Percentiles rank a stretch among this genome's conserved stretches.
phyloP scores from a whole-genome alignment of 768 basidiomycete genomes.

The Tulasnella sp. region DNA sequence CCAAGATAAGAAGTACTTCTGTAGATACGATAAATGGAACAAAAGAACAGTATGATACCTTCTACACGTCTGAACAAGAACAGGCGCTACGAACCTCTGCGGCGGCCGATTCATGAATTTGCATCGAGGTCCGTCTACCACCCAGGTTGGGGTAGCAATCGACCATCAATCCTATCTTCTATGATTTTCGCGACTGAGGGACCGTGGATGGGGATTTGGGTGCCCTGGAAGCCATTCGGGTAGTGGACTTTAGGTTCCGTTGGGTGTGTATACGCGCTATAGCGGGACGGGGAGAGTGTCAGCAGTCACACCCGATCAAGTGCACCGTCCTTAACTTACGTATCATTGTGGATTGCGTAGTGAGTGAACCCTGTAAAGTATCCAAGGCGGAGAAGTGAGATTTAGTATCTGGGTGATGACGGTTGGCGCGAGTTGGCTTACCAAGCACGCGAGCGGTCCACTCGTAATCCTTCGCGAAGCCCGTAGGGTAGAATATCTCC shows the following conservation, averaged over 20 bases:
- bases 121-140: neutral
- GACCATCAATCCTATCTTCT: conserved; percentile 41
- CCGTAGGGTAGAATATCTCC: conserved; percentile 47
- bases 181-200: conserved; percentile 41
- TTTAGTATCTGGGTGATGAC: neutral
- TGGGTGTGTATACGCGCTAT: conserved; percentile 1
- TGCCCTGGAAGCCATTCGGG: conserved; percentile 50
- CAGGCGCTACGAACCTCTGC: neutral
- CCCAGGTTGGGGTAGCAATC: neutral
- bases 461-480: conserved; percentile 47
- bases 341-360: conserved; percentile 46
- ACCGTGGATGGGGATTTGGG: conserved; percentile 47
- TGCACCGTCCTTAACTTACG: conserved; percentile 20
- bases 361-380: conserved; percentile 38
- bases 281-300: no score
- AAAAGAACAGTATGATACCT: neutral
- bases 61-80: neutral
- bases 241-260: conserved; percentile 39
- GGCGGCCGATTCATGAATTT: neutral
- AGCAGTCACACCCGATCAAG: neutral
- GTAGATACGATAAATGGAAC: neutral
- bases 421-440: conserved; percentile 31
- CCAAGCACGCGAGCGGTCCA: conserved; percentile 44
- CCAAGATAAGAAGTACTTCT: neutral
- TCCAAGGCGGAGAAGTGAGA: neutral